Percentiles rank a stretch among this genome's conserved stretches.
phyloP scores from a whole-genome alignment of 345 rosid species.

The Populus euphratica region DNA sequence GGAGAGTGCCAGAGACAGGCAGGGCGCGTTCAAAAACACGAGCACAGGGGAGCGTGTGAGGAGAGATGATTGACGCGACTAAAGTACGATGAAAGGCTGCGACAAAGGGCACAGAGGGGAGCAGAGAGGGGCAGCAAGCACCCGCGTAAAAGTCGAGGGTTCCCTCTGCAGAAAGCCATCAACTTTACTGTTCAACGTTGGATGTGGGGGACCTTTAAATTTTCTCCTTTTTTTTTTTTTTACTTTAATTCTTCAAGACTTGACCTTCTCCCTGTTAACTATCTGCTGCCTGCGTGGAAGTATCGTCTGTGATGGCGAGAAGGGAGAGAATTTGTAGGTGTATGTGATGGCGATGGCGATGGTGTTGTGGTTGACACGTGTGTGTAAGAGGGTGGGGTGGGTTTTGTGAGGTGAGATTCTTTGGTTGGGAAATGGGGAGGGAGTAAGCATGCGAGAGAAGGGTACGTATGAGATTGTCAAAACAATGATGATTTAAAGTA shows the following conservation, averaged over 20 bases:
- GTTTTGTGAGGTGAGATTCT: not conserved
- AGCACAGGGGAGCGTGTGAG: slow-evolving; percentile 23
- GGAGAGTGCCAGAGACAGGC: not conserved
- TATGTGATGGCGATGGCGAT: not conserved
- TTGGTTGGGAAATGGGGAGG: not conserved
- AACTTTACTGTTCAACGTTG: slow-evolving; percentile 10
- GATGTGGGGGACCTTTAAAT: not conserved
- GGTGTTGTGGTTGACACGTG: not conserved
- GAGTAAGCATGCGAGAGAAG: not conserved
- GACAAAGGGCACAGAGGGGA: not conserved
- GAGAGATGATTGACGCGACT: slow-evolving; percentile 31
- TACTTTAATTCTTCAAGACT: not conserved
- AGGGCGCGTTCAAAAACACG: not conserved
- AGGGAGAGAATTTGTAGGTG: not conserved
- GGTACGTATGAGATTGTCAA: too few relatives aligned
- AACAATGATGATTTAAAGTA: too few relatives aligned
- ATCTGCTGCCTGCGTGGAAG: not conserved
- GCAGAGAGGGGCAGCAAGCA: slow-evolving; percentile 16
- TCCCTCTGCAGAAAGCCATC: slow-evolving; percentile 16
- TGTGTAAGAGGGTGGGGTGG: not conserved
- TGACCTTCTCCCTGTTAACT: not conserved
- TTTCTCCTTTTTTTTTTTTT: not conserved
- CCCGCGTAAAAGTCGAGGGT: slow-evolving; percentile 72
- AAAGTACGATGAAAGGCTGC: slow-evolving; percentile 60
- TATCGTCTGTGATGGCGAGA: not conserved